These are phyloP conservation scores for Bonnemaisonia californica DNA, from an alignment of 31 red algal species.

Conservation along the genomic window DNA sequence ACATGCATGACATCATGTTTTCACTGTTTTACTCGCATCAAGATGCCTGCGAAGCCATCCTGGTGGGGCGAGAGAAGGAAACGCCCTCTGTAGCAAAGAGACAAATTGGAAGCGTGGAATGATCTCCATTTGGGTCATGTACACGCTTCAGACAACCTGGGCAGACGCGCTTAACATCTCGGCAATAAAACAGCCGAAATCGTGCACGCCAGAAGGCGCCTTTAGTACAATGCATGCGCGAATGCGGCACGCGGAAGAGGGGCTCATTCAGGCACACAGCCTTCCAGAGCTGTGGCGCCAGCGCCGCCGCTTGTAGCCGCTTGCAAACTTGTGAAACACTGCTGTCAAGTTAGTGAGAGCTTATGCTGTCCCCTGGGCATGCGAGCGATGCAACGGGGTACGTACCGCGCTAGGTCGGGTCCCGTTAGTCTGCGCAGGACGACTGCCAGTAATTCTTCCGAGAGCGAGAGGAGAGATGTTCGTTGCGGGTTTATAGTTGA, in stretches of 20 bases:
- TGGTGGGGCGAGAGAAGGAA: no score
- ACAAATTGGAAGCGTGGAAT: constrained; percentile 37
- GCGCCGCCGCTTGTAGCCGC: constrained; percentile 13
- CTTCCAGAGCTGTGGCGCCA: constrained; percentile 29
- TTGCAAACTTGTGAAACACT: constrained; percentile 54
- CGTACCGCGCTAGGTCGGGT: no score
- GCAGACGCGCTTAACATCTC: constrained; percentile 4
- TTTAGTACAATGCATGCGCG: neutral
- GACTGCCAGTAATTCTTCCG: no score
- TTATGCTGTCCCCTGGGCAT: no score
- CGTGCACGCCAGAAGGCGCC: constrained; percentile 45
- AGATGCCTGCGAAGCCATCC: no score
- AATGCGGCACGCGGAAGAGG: constrained; percentile 14
- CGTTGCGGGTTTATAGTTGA: no score
- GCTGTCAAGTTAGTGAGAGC: neutral
- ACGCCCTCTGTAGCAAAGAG: constrained; percentile 12
- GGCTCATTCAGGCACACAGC: constrained; percentile 33
- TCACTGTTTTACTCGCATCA: no score
- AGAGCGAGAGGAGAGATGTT: no score
- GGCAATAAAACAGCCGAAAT: constrained; percentile 53
- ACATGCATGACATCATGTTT: no score
- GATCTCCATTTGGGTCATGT: neutral
- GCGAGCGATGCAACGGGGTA: no score
- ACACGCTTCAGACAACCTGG: constrained; percentile 41
- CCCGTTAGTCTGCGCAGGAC: no score